Evolutionary conservation across 1,284 basidiomycete genomes (phyloP), one percentile per base, ranked within the genome.

Genomic region (Sporisorium sorghi): DNA sequence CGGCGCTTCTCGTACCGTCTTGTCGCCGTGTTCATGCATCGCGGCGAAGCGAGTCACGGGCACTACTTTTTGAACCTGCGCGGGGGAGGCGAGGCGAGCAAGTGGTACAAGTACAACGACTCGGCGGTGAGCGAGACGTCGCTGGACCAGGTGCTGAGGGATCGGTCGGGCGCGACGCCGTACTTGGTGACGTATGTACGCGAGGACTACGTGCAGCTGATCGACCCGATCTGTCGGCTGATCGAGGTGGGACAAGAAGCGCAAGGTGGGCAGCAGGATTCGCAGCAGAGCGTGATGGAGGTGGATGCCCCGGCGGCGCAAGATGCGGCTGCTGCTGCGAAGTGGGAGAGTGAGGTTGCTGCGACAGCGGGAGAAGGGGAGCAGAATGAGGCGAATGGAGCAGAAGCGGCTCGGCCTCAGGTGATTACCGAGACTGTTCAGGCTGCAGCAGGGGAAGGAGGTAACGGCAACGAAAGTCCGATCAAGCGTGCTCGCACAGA

Each of bases 11-110:
- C 91, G 54, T 99, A 98, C 83, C 93, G 96, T 80, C 88, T 99
- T 42, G 94, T 93, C 0, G 93, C 93, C 14, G 95, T 98, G 14
- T 99, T 98, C 86, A 93, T 98, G 78, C 96, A 99, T 85, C 91
- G 96, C 15, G 81, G 83, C 30, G 82, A 84, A 40, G 83, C 83
- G 17, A 74, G 75, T 17, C 82, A 83, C 57, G 83, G 83, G 10
- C 83, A 84, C 61, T 83, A 83, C 64, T 84, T 81, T 54, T 32
- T 84, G 12, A 75, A 82, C 51, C 71, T 81, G 62, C 68, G 81
- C 24, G 65, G 67, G 1, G 58, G 49, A 1, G 39, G 58, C 3
- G 24, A 35, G n/a, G 48, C 52, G 17, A 44, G 49, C 32, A 65
- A 51, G 32, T 84, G 83, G 83, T 75, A 77, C 70, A 78, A 77